A percentile compares a stretch with the other conserved stretches of the same genome.
Conservation (phyloP, 768 basidiomycete species). For the Rubroboletus satanas region DNA sequence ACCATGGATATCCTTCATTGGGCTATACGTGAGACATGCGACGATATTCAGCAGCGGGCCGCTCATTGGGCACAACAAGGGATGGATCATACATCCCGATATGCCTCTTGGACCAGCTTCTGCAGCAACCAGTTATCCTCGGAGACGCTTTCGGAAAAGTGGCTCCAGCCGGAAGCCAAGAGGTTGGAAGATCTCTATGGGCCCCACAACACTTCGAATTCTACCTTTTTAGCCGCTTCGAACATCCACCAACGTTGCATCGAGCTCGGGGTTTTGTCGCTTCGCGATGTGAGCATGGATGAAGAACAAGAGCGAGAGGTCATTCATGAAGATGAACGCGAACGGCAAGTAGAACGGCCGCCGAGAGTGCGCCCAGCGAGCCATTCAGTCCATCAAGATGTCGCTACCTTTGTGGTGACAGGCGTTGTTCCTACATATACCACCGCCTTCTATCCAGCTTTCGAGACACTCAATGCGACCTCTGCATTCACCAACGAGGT, state of each 20-base stretch:
- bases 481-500: slow-evolving; percentile 15
- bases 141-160: slow-evolving; percentile 14
- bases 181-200: slow-evolving; percentile 26
- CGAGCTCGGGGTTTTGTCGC: slow-evolving; percentile 14
- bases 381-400: slow-evolving; percentile 22
- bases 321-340: slow-evolving; percentile 41
- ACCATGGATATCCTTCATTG: slow-evolving; percentile 40
- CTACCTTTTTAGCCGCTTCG: not conserved
- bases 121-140: not conserved
- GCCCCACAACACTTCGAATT: not conserved
- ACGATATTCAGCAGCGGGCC: slow-evolving; percentile 37
- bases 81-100: slow-evolving; percentile 16
- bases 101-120: slow-evolving; percentile 16
- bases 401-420: slow-evolving; percentile 24
- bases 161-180: slow-evolving; percentile 41
- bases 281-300: slow-evolving; percentile 28
- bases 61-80: slow-evolving; percentile 43
- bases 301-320: slow-evolving; percentile 54
- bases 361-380: slow-evolving; percentile 17
- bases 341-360: slow-evolving; percentile 39
- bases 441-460: slow-evolving; percentile 19
- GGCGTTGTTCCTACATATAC: slow-evolving; percentile 26
- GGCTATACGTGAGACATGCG: slow-evolving; percentile 44
- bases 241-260: slow-evolving; percentile 13
- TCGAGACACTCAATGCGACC: slow-evolving; percentile 8